These are phyloP conservation scores for Stromatinia cepivora DNA, from an alignment of 2,329 filamentous ascomycete species.

Conservation along the genomic window DNA sequence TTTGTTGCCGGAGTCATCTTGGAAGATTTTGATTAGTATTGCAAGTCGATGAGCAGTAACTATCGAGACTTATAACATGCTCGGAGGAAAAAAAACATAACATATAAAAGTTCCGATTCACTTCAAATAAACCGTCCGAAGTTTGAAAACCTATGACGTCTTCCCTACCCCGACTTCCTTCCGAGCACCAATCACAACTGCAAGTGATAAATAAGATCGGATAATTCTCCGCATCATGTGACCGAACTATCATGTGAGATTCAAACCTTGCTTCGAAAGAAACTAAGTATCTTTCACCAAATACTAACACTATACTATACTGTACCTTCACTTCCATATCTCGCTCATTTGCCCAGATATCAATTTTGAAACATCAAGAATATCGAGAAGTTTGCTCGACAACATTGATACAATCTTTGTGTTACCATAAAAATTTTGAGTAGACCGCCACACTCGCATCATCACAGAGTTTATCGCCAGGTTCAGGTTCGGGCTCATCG, in stretches of 20 bases:
- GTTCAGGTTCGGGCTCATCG: neutral
- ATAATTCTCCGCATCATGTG: neutral
- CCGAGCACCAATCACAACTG: neutral
- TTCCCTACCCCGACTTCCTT: neutral
- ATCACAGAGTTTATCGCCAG: neutral
- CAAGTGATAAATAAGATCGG: neutral
- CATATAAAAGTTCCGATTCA: neutral
- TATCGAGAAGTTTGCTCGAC: conserved; percentile 16
- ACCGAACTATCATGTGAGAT: neutral
- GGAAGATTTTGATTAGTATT: conserved; percentile 3
- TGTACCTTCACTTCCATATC: neutral
- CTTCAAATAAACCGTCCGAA: neutral
- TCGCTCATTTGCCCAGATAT: neutral
- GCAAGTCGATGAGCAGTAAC: neutral
- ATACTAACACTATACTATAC: neutral
- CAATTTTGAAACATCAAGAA: neutral
- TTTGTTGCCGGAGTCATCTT: neutral
- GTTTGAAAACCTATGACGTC: neutral
- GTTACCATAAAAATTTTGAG: neutral
- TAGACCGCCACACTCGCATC: conserved; percentile 7
- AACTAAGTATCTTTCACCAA: conserved; percentile 11
- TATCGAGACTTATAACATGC: neutral
- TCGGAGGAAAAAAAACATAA: neutral
- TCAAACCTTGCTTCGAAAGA: conserved; percentile 2
- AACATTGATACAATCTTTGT: neutral